A percentile compares a stretch with the other conserved stretches of the same genome.
phyloP scores from a whole-genome alignment of 73 alveolate species.

The Symbiodinium natans region DNA sequence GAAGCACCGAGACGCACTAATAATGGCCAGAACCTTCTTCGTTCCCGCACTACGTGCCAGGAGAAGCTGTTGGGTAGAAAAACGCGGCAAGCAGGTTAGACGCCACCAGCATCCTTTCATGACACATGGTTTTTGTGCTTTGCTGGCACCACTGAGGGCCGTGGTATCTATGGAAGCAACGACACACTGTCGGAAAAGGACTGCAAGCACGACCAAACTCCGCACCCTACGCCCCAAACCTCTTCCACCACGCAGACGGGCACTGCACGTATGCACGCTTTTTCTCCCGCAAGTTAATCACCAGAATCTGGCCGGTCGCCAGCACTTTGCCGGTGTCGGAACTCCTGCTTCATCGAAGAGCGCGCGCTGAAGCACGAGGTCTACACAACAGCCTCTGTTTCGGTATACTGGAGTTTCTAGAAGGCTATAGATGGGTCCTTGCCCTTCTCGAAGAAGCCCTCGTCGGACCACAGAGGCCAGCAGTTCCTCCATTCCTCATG shows the following conservation, averaged over 20 bases:
- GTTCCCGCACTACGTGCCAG: background rate
- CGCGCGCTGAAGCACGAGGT: background rate
- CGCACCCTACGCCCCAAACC: background rate
- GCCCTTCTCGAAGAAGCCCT: conserved; percentile 31
- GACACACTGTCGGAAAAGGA: background rate
- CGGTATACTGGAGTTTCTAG: background rate
- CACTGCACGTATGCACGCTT: background rate
- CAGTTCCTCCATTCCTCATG: background rate
- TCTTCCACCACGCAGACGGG: background rate
- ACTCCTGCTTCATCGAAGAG: background rate
- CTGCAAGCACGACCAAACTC: background rate
- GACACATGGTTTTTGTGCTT: too few species aligned
- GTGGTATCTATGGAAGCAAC: background rate
- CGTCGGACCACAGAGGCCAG: conserved; percentile 60
- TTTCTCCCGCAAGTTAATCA: background rate
- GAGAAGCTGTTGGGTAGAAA: background rate
- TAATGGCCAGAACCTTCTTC: too few species aligned
- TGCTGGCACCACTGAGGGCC: too few species aligned
- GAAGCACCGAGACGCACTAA: too few species aligned
- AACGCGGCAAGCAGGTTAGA: background rate
- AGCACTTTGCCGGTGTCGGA: background rate
- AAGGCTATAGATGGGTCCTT: background rate
- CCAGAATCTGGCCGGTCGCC: too few species aligned
- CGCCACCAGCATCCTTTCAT: too few species aligned
- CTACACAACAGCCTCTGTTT: background rate